These are phyloP conservation scores for Geotrichum candidum DNA, from an alignment of 1,139 yeast species.

Conservation along the genomic window DNA sequence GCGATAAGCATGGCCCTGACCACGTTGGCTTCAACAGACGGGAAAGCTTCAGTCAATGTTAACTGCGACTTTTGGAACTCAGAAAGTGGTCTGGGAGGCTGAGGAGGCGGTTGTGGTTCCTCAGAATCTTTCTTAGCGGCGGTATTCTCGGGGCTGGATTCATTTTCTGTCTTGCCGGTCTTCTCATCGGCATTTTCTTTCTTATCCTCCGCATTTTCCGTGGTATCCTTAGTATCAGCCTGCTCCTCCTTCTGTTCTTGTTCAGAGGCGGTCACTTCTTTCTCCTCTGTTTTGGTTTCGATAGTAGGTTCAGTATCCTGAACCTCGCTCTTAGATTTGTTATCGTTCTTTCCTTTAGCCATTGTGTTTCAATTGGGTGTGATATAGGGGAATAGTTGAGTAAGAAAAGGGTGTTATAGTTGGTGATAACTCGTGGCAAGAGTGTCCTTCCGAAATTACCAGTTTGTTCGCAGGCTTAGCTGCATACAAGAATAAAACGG, in stretches of 20 bases:
- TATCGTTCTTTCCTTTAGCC: slow-evolving; percentile 17
- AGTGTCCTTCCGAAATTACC: background rate
- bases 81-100: slow-evolving; percentile 63
- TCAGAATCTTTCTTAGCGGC: background rate
- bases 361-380: slow-evolving; percentile 4
- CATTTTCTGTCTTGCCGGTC: slow-evolving; percentile 5
- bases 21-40: slow-evolving; percentile 60
- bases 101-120: slow-evolving; percentile 48
- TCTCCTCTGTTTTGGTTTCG: background rate
- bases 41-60: slow-evolving; percentile 73
- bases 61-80: slow-evolving; percentile 49
- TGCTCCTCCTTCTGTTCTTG: background rate
- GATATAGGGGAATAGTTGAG: background rate
- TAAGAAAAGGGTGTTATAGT: background rate
- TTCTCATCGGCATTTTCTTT: background rate
- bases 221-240: background rate
- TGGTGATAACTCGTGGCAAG: background rate
- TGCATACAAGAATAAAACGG: background rate
- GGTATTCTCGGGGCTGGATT: slow-evolving; percentile 1
- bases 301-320: slow-evolving; percentile 4
- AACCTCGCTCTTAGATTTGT: slow-evolving; percentile 18
- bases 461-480: background rate
- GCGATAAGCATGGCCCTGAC: slow-evolving; percentile 81
- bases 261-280: background rate
- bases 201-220: background rate